Evolutionary conservation across 2,329 filamentous ascomycete species (phyloP).

Genomic region (Tolypocladium paradoxum): DNA sequence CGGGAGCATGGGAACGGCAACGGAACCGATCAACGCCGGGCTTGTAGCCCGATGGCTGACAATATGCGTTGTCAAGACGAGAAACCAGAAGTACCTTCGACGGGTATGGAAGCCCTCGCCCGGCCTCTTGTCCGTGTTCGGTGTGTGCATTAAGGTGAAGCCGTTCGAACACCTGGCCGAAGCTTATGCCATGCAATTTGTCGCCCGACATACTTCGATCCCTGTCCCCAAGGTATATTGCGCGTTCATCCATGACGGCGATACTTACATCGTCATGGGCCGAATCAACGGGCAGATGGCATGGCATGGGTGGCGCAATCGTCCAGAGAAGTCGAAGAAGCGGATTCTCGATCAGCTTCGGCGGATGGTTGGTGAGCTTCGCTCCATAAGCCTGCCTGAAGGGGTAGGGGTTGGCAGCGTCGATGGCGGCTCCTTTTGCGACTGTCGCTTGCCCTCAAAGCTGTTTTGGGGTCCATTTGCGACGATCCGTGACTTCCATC

Average conservation of each 20-base stretch:
- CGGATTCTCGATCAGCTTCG: constrained; percentile 14
- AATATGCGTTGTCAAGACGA: no score
- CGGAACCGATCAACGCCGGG: no score
- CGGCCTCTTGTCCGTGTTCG: background rate
- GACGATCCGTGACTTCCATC: background rate
- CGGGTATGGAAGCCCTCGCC: background rate
- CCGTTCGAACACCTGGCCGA: constrained; percentile 6
- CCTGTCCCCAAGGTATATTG: constrained; percentile 10
- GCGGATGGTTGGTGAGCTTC: constrained; percentile 2
- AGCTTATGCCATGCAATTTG: constrained; percentile 10
- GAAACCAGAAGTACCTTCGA: no score
- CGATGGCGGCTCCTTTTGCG: background rate
- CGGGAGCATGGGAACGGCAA: no score
- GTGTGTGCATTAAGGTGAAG: background rate
- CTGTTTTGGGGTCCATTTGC: background rate
- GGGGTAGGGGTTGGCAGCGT: background rate
- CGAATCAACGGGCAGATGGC: constrained; percentile 14
- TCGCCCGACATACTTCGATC: constrained; percentile 9
- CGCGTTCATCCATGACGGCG: constrained; percentile 3
- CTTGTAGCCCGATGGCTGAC: no score
- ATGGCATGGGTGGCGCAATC: constrained; percentile 4
- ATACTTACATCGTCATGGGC: constrained; percentile 12
- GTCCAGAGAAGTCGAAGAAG: constrained; percentile 3
- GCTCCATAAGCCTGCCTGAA: background rate
- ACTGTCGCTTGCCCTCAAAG: background rate